Evolutionary conservation across 176 grass and related monocot species (phyloP), one percentile per base, ranked within the genome.

Genomic region (Aegilops bicornis): DNA sequence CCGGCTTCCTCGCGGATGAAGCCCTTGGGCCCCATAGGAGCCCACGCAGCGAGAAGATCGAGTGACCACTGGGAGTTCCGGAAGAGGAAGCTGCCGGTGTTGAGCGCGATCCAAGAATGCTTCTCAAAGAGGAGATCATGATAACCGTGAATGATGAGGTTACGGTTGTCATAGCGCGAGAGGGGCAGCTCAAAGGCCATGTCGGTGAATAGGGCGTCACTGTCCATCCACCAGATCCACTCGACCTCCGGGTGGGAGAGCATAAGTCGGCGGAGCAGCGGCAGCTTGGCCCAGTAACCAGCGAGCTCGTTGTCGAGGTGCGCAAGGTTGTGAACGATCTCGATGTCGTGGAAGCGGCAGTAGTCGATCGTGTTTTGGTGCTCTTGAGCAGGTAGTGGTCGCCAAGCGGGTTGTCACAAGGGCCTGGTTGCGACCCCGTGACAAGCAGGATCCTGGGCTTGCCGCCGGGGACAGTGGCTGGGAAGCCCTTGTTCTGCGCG

Each of bases 161-260:
- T 98, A 69, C 86, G 96, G 4, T 25, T 50, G 4, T 90, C 75
- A 31, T 98, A 98, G 59, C 88, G 91, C 19, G 30, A 8, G 6
- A 98, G 88, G 1, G 91, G 96, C 58, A 98, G 87, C 84, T 98
- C 88, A 59, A 98, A 98, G 8, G 93, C 90, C 96, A 98, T 98
- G 92, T 98, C 93, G 22, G 96, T 98, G 86, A 98, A 95, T 68
- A 98, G 86, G 11, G 93, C 93, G 73, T 95, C 96, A 75, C 89
- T 98, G 89, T 98, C 96, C 93, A 98, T 91, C 96, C 96, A 98
- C 96, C 96, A 98, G 89, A 98, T 92, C 96, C 96, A 98, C 90
- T 97, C 92, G 5, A 94, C 77, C 83, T 98, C 96, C 30, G 93
- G 96, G 85, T 98, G 96, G 24, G 96, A 91, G 3, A 98, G 86